phyloP scores from a whole-genome alignment of 2,329 filamentous ascomycete species.

The Colletotrichum sp. region DNA sequence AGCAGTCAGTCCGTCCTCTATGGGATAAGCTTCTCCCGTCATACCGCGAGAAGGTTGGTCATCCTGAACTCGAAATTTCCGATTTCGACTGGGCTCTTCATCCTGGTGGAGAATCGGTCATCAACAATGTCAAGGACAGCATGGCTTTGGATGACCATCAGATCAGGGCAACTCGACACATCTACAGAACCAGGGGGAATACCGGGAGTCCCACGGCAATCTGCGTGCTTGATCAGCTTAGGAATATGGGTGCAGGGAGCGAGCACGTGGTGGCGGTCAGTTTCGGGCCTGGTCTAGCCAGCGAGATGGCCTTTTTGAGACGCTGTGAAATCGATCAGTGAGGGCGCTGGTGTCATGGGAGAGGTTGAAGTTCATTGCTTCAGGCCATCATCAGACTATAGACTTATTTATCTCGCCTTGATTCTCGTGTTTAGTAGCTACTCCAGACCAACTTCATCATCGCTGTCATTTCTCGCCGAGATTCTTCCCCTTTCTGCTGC shows the following conservation, averaged over 20 bases:
- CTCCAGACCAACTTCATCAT: no score
- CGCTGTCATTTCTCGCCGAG: no score
- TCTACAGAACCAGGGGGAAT: background rate
- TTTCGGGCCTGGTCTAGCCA: slow-evolving; percentile 6
- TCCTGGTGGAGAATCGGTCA: background rate
- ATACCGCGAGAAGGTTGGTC: background rate
- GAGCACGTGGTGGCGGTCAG: background rate
- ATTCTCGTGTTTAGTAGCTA: background rate
- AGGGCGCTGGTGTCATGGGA: background rate
- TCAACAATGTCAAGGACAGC: background rate
- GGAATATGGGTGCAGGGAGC: background rate
- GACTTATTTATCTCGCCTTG: background rate
- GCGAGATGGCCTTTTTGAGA: slow-evolving; percentile 2
- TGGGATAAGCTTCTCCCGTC: background rate
- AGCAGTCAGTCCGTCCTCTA: background rate
- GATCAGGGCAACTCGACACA: background rate
- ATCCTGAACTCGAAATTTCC: background rate
- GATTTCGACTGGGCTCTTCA: background rate
- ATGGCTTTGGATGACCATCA: background rate
- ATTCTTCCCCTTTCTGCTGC: no score
- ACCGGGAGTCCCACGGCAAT: slow-evolving; percentile 2
- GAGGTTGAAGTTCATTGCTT: background rate
- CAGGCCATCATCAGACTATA: background rate
- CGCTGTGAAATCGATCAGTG: background rate
- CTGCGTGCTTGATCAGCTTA: background rate